These are phyloP conservation scores for Articulospora tetracladia DNA, from an alignment of 495 filamentous ascomycete species.

Conservation along the genomic window DNA sequence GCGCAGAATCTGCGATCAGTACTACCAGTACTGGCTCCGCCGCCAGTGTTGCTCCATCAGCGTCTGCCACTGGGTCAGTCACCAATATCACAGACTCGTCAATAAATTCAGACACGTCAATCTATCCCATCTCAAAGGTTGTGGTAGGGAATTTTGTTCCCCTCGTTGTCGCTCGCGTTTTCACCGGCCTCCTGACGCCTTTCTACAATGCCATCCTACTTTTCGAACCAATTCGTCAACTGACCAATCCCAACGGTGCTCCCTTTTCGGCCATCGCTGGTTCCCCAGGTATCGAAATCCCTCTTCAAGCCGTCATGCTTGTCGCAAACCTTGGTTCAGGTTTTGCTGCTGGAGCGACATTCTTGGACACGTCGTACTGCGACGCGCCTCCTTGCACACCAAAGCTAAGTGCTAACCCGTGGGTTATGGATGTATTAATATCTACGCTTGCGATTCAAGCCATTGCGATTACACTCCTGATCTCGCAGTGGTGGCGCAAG, in stretches of 20 bases:
- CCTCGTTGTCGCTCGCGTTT: slow-evolving; percentile 1
- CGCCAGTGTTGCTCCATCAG: neutral
- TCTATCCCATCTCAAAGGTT: slow-evolving; percentile 2
- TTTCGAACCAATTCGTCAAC: slow-evolving; percentile 24
- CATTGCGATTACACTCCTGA: neutral
- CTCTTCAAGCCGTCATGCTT: slow-evolving; percentile 12
- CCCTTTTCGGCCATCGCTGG: slow-evolving; percentile 12
- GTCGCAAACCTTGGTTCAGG: slow-evolving; percentile 21
- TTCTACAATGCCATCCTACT: slow-evolving; percentile 12
- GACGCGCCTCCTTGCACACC: slow-evolving; percentile 19
- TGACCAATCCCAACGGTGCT: slow-evolving; percentile 11
- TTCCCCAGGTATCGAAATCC: slow-evolving; percentile 9
- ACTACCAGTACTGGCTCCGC: neutral
- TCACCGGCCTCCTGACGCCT: neutral
- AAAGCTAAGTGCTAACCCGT: slow-evolving; percentile 19
- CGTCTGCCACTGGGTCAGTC: neutral
- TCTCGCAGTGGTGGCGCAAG: slow-evolving; percentile 14
- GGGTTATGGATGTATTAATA: slow-evolving; percentile 24
- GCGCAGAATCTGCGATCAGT: neutral
- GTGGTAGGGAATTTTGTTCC: slow-evolving; percentile 5
- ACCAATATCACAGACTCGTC: neutral
- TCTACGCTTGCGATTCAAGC: slow-evolving; percentile 15
- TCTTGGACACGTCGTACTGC: slow-evolving; percentile 27
- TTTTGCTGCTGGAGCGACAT: slow-evolving; percentile 22
- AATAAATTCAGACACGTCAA: neutral